Evolutionary conservation across 148 eudicot genomes (phyloP).

Genomic region (Heliosperma pusillum): DNA sequence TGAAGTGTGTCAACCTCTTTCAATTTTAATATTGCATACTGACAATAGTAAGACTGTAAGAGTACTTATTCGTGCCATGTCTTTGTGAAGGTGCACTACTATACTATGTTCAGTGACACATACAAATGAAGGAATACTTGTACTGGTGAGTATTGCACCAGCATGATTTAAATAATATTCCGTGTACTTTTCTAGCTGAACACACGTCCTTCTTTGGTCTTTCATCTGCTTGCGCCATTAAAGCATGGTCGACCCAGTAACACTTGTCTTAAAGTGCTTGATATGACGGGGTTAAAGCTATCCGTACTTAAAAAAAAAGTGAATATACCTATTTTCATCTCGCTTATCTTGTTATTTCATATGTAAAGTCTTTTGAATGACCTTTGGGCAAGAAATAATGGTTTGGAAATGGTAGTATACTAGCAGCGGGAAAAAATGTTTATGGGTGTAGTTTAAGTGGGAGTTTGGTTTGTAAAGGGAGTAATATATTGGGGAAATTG

Average conservation of each 20-base stretch:
- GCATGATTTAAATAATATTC: not conserved
- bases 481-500: too few species aligned
- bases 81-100: constrained; percentile 61
- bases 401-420: too few species aligned
- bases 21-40: too few species aligned
- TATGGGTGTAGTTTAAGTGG: too few species aligned
- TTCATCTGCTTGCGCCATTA: constrained; percentile 68
- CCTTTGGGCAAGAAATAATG: too few species aligned
- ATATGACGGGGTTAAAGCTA: constrained; percentile 92
- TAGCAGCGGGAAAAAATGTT: too few species aligned
- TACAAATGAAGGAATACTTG: constrained; percentile 93
- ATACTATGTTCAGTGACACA: constrained; percentile 93
- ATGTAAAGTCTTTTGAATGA: not conserved
- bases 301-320: constrained; percentile 82
- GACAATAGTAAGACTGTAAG: not conserved
- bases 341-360: not conserved
- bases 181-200: constrained; percentile 10
- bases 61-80: constrained; percentile 18
- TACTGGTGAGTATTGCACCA: constrained; percentile 55
- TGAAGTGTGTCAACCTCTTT: too few species aligned
- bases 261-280: constrained; percentile 83
- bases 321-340: constrained; percentile 51
- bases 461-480: too few species aligned
- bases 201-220: constrained; percentile 12
- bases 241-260: constrained; percentile 60